A percentile compares a stretch with the other conserved stretches of the same genome.
phyloP scores from a whole-genome alignment of 495 filamentous ascomycete species.

The Podospora pseudoanserina region DNA sequence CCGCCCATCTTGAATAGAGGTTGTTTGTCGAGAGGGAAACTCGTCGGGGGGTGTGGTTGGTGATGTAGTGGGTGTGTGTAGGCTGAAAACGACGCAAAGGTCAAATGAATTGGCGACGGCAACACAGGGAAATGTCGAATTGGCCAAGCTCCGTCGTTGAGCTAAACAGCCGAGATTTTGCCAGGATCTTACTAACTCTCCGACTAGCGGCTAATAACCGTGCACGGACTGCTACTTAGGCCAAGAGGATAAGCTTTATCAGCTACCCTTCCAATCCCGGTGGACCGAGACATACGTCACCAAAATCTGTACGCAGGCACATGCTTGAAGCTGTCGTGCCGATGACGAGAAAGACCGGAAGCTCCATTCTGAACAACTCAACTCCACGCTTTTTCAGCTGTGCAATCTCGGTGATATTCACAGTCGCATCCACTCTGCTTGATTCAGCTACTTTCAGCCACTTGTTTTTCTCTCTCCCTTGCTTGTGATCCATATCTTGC shows the following conservation, averaged over 20 bases:
- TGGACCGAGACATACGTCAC: constrained; percentile 2
- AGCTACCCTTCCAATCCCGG: not conserved
- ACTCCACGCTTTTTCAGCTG: not conserved
- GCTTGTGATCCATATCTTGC: not conserved
- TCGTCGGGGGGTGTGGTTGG: constrained; percentile 23
- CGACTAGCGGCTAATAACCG: not conserved
- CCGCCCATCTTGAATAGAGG: constrained; percentile 75
- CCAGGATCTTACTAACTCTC: constrained; percentile 4
- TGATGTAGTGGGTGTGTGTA: constrained; percentile 16
- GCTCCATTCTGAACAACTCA: not conserved
- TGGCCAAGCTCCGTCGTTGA: constrained; percentile 15
- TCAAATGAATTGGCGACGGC: constrained; percentile 17
- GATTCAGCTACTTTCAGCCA: not conserved
- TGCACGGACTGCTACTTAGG: not conserved
- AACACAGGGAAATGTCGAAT: not conserved
- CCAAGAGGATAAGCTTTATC: constrained; percentile 6
- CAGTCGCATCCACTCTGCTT: not conserved
- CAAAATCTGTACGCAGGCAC: not conserved
- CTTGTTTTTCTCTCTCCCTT: not conserved
- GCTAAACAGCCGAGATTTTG: constrained; percentile 19
- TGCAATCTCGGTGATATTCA: not conserved
- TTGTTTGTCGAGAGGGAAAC: constrained; percentile 30
- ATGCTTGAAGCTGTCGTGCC: not conserved
- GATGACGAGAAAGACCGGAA: not conserved
- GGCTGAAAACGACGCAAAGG: constrained; percentile 24